These are phyloP conservation scores for Epichloe amarillans DNA, from an alignment of 2,329 filamentous ascomycete species.

Conservation along the genomic window DNA sequence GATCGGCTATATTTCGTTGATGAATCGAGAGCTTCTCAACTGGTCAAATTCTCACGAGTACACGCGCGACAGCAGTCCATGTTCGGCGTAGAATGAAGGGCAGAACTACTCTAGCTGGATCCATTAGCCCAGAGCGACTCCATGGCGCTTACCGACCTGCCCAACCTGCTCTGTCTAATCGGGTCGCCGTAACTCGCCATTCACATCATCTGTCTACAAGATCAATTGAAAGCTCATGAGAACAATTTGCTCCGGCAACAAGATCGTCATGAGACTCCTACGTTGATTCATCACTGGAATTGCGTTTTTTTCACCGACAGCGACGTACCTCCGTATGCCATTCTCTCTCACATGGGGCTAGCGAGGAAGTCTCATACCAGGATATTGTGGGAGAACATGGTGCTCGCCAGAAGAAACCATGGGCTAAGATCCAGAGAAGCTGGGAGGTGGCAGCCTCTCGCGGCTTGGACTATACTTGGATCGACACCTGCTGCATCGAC, in stretches of 20 bases:
- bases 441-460: slow-evolving; percentile 5
- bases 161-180: not conserved
- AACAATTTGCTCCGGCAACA: not conserved
- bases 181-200: too few relatives aligned
- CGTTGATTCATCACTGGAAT: not conserved
- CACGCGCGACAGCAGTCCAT: too few relatives aligned
- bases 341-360: not conserved
- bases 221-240: not conserved
- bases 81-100: too few relatives aligned
- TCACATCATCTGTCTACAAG: too few relatives aligned
- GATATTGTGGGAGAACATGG: slow-evolving; percentile 1
- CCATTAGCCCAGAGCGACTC: too few relatives aligned
- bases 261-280: not conserved
- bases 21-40: not conserved
- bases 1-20: not conserved
- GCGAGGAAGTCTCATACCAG: not conserved
- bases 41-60: not conserved
- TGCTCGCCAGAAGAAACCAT: slow-evolving; percentile 1
- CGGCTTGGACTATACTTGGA: not conserved
- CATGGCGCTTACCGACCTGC: not conserved
- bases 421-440: slow-evolving; percentile 6
- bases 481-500: slow-evolving; percentile 2
- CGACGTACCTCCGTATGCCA: not conserved
- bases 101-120: too few relatives aligned
- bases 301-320: not conserved